Evolutionary conservation across 2,329 filamentous ascomycete species (phyloP).

Genomic region (Salinomyces thailandicus): DNA sequence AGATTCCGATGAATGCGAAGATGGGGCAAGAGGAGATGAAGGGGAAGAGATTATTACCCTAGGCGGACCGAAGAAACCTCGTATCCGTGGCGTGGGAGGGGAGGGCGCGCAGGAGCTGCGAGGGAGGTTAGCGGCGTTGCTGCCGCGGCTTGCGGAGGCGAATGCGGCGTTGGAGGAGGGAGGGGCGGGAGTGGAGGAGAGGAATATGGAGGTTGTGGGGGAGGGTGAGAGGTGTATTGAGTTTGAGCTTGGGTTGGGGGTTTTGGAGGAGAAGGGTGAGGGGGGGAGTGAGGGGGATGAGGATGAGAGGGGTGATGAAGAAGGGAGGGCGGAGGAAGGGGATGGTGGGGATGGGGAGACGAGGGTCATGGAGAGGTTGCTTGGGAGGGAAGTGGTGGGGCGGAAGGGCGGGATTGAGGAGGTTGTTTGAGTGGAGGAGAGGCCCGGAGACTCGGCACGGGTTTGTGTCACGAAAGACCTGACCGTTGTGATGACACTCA

Average conservation of each 20-base stretch:
- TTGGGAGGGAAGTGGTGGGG: conserved; percentile 9
- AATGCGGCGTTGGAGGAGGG: conserved; percentile 21
- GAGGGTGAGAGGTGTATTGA: conserved; percentile 26
- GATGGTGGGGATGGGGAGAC: conserved; percentile 9
- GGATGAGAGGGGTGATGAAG: conserved; percentile 1
- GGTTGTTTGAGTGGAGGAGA: conserved; percentile 3
- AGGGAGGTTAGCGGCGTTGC: conserved; percentile 19
- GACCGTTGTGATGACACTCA: no score
- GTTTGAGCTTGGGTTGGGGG: conserved; percentile 27
- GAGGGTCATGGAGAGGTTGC: conserved; percentile 15
- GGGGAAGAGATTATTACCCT: conserved; percentile 7
- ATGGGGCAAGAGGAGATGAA: no score
- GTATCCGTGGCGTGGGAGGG: conserved; percentile 8
- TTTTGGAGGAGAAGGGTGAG: conserved; percentile 22
- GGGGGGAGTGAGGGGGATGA: conserved; percentile 8
- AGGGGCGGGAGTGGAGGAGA: conserved; percentile 12
- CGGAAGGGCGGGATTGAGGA: conserved; percentile 6
- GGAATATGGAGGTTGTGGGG: conserved; percentile 25
- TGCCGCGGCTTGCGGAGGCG: conserved; percentile 23
- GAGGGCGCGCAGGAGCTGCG: conserved; percentile 15
- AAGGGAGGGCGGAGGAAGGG: background rate
- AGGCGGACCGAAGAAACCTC: conserved; percentile 11
- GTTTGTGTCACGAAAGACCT: no score
- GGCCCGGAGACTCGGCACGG: no score
- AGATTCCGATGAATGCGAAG: conserved; percentile 1